Base-by-base conservation (phyloP, 116 monocot species). In the Phalaenopsis hybrid region DNA sequence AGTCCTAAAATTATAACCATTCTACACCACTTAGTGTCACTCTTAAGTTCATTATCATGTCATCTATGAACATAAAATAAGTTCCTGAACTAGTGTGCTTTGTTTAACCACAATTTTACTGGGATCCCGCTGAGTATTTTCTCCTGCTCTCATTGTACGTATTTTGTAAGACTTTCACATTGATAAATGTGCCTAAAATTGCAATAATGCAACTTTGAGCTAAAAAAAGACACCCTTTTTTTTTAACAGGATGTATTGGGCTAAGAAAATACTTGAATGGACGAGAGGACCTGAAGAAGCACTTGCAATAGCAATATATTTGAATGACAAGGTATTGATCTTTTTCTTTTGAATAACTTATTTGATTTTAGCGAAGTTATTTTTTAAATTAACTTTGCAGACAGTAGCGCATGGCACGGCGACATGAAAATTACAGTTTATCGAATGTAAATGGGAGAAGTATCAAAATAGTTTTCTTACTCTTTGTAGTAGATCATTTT, bases 181-280 rank as follows among this genome's bases (percentile, higher is more conserved):
- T 21, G n/a, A 70, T 8, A 34, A 70, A 31, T 34, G 70, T 70
- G 28, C 33, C 31, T 70, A 34, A 11, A 70, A 34, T 70, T 70
- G 70, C 31, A 70, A 11, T 70, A 10, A 13, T 70, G 33, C 70
- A 70, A 70, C 12, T 70, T 33, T 70, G 12, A 33, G 37, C 33
- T 63, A 3, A 41, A 34, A 70, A 34, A 31, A 33, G 23, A 5
- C 1, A 50, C 25, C n/a, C 21, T 52, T 45, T 20, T 44, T 18
- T 70, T 79, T 41, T 41, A 37, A 31, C 89, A 98, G 98, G 83
- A 98, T 98, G 98, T 98, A 95, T 84, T 98, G 98, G 98, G 98
- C 98, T 34, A 98, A 98, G 84, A 98, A 98, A 61, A 93, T 98
- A 85, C 89, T 95, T 81, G 98, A 98, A 85, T 95, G 95, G 98